Conservation (phyloP, 179 eudicot species). For the Corrigiola litoralis region DNA sequence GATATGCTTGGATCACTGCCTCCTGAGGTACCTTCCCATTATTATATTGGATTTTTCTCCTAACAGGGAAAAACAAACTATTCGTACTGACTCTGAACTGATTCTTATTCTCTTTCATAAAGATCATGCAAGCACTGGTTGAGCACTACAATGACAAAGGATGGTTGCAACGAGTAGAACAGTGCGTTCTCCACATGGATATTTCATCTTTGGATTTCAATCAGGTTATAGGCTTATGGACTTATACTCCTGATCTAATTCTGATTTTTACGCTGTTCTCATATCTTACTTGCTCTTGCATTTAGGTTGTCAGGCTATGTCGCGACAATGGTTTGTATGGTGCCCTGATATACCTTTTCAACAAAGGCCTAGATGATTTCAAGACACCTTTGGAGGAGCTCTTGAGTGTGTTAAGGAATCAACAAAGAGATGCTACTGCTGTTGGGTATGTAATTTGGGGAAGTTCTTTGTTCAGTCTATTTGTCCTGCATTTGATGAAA, state of each 20-base stretch:
- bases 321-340: constrained; percentile 86
- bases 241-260: not conserved
- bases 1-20: constrained; percentile 97
- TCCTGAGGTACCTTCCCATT: constrained; percentile 62
- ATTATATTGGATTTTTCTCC: not conserved
- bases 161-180: constrained; percentile 97
- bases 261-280: not conserved
- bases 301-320: constrained; percentile 82
- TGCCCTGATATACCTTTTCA: constrained; percentile 85
- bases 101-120: constrained; percentile 13
- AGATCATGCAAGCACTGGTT: constrained; percentile 98
- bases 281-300: constrained; percentile 2
- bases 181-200: constrained; percentile 98
- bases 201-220: constrained; percentile 93
- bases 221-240: constrained; percentile 53
- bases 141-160: constrained; percentile 91
- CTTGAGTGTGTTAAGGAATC: constrained; percentile 51
- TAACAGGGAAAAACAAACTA: not conserved
- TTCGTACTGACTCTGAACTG: not conserved
- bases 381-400: constrained; percentile 93
- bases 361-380: constrained; percentile 95
- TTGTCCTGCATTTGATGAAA: not conserved
- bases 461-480: not conserved
- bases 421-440: constrained; percentile 47
- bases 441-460: constrained; percentile 61